Evolutionary conservation across 1,284 basidiomycete species (phyloP).

Genomic region (Melampsora americana): DNA sequence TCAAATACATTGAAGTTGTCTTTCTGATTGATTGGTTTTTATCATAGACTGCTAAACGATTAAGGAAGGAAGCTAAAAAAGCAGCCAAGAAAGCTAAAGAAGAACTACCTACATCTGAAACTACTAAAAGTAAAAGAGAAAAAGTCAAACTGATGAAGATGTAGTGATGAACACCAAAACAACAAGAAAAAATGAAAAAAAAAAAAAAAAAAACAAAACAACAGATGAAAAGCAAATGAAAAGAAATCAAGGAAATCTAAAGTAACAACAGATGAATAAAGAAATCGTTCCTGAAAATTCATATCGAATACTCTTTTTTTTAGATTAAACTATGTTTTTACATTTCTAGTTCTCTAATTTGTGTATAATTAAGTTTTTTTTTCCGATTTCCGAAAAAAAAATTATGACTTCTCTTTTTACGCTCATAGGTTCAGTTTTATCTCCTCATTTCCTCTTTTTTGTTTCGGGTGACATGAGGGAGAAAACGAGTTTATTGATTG

Average conservation of each 20-base stretch:
- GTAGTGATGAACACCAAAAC: slow-evolving; percentile 54
- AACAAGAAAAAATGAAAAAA: slow-evolving; percentile 45
- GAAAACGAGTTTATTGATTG: too few relatives aligned
- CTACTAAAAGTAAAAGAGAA: slow-evolving; percentile 45
- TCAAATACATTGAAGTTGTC: too few relatives aligned
- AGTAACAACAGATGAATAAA: slow-evolving; percentile 23
- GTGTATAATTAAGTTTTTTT: too few relatives aligned
- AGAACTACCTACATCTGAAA: slow-evolving; percentile 24
- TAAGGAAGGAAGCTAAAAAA: not conserved
- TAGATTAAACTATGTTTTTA: too few relatives aligned
- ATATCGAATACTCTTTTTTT: too few relatives aligned
- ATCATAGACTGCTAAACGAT: slow-evolving; percentile 5
- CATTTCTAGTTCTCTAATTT: too few relatives aligned
- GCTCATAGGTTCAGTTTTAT: slow-evolving; percentile 3
- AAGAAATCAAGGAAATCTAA: slow-evolving; percentile 39
- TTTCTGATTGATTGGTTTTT: slow-evolving; percentile 27
- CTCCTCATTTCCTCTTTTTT: slow-evolving; percentile 25
- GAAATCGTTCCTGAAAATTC: not conserved
- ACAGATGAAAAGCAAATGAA: slow-evolving; percentile 47
- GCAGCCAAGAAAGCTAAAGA: not conserved
- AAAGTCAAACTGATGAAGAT: slow-evolving; percentile 57
- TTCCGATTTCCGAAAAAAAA: too few relatives aligned
- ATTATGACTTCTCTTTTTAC: too few relatives aligned
- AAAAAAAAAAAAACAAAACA: slow-evolving; percentile 47
- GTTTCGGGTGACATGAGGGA: slow-evolving; percentile 1